Evolutionary conservation across 805 yeast genomes (phyloP).

Genomic region (Teunomyces lycoperdinae): DNA sequence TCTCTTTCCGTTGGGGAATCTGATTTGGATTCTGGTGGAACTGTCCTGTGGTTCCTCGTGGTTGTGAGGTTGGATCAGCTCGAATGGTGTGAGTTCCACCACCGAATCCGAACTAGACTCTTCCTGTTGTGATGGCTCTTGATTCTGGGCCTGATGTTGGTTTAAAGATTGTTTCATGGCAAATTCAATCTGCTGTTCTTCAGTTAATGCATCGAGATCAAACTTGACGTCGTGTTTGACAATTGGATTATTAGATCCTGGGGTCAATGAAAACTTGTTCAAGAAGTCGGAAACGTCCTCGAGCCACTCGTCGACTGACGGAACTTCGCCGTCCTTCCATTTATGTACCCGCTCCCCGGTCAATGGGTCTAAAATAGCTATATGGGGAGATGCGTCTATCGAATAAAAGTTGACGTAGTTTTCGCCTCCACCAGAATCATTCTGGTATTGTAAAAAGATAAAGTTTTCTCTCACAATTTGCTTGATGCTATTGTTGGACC

Average conservation of each 20-base stretch:
- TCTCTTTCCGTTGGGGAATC: slow-evolving; percentile 84
- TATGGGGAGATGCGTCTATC: slow-evolving; percentile 73
- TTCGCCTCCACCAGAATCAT: slow-evolving; percentile 71
- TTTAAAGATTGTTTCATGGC: slow-evolving; percentile 68
- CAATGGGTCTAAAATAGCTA: slow-evolving; percentile 89
- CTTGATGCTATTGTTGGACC: slow-evolving; percentile 73
- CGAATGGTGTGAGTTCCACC: slow-evolving; percentile 40
- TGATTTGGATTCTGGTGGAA: slow-evolving; percentile 78
- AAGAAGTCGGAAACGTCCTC: slow-evolving; percentile 71
- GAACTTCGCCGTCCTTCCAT: slow-evolving; percentile 68
- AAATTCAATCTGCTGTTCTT: slow-evolving; percentile 78
- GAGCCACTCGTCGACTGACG: slow-evolving; percentile 57
- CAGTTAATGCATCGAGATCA: slow-evolving; percentile 66
- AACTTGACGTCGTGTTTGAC: slow-evolving; percentile 57
- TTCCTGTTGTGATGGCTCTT: too few relatives aligned
- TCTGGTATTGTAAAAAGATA: slow-evolving; percentile 80
- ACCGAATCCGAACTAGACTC: neutral
- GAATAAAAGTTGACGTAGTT: slow-evolving; percentile 73
- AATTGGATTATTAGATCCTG: slow-evolving; percentile 62
- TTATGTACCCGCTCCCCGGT: slow-evolving; percentile 85
- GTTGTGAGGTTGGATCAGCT: slow-evolving; percentile 46
- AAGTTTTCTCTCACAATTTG: slow-evolving; percentile 63
- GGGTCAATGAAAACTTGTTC: slow-evolving; percentile 59
- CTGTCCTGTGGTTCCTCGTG: slow-evolving; percentile 67
- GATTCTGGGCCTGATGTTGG: slow-evolving; percentile 16